A percentile compares a stretch with the other conserved stretches of the same genome.
These are phyloP conservation scores for Cupressus sempervirens DNA, from an alignment of 75 land plant genomes.

Conservation along the genomic window DNA sequence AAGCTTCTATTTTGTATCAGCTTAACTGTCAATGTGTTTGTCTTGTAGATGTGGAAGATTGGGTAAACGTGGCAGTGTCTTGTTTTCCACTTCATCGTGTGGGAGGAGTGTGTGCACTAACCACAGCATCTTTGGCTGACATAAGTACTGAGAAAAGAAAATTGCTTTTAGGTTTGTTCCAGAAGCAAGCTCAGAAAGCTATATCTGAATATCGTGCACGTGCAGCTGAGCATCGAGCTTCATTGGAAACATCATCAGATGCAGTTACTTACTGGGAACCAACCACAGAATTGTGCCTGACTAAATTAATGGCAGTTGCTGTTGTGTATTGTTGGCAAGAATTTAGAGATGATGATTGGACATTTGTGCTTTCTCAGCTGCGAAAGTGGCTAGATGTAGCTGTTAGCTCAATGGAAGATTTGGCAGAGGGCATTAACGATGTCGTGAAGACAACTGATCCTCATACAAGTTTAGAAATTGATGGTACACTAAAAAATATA, in stretches of 20 bases:
- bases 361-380: conserved; percentile 42
- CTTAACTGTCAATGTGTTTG: conserved; percentile 6
- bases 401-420: conserved; percentile 64
- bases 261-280: not conserved
- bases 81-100: conserved; percentile 66
- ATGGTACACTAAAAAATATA: conserved; percentile 15
- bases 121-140: conserved; percentile 30
- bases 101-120: conserved; percentile 34
- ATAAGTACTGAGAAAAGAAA: conserved; percentile 34
- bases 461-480: conserved; percentile 16
- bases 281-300: conserved; percentile 34
- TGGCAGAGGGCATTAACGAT: conserved; percentile 45
- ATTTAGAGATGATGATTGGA: conserved; percentile 81
- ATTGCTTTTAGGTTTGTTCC: conserved; percentile 53
- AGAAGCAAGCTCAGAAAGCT: conserved; percentile 38
- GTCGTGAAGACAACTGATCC: conserved; percentile 4
- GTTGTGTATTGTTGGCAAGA: conserved; percentile 82
- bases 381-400: conserved; percentile 63
- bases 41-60: conserved; percentile 52
- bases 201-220: conserved; percentile 11
- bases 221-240: conserved; percentile 17
- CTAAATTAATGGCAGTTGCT: conserved; percentile 57
- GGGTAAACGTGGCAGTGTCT: conserved; percentile 67
- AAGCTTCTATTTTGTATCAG: not conserved
- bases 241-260: conserved; percentile 15